These are phyloP conservation scores for Aquilaria malaccensis DNA, from an alignment of 345 rosid genomes.

Conservation along the genomic window DNA sequence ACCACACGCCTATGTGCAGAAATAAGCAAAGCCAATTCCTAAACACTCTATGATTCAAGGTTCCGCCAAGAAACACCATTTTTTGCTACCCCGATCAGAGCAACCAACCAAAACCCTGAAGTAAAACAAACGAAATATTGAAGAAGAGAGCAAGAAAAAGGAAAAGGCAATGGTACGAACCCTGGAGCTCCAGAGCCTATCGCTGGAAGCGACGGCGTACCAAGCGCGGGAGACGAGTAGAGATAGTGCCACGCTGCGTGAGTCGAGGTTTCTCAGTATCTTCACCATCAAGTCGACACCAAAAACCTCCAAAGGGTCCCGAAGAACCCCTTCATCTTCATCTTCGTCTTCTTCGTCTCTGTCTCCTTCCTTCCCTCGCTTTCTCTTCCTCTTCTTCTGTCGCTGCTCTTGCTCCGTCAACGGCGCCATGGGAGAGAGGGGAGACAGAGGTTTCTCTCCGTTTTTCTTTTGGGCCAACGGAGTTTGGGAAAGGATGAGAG, in stretches of 20 bases:
- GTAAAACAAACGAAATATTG: background rate
- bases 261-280: slow-evolving; percentile 46
- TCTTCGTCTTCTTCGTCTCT: slow-evolving; percentile 8
- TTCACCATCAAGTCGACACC: slow-evolving; percentile 48
- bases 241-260: slow-evolving; percentile 61
- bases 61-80: background rate
- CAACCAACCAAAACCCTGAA: background rate
- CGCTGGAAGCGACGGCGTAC: slow-evolving; percentile 47
- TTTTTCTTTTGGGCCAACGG: background rate
- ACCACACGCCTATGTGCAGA: too few relatives aligned
- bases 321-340: background rate
- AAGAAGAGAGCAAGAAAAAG: background rate
- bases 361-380: background rate
- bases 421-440: too few relatives aligned
- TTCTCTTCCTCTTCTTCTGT: slow-evolving; percentile 10
- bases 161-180: slow-evolving; percentile 11
- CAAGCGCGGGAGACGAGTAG: slow-evolving; percentile 47
- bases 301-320: slow-evolving; percentile 46
- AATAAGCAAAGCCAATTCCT: too few relatives aligned
- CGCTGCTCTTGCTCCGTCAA: too few relatives aligned
- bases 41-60: background rate
- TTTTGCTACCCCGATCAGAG: background rate
- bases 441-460: background rate
- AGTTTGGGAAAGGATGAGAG: background rate
- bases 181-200: slow-evolving; percentile 45